A percentile compares a stretch with the other conserved stretches of the same genome.
These are phyloP conservation scores for Xylogone sp. DNA, from an alignment of 2,329 filamentous ascomycete genomes.

Conservation along the genomic window DNA sequence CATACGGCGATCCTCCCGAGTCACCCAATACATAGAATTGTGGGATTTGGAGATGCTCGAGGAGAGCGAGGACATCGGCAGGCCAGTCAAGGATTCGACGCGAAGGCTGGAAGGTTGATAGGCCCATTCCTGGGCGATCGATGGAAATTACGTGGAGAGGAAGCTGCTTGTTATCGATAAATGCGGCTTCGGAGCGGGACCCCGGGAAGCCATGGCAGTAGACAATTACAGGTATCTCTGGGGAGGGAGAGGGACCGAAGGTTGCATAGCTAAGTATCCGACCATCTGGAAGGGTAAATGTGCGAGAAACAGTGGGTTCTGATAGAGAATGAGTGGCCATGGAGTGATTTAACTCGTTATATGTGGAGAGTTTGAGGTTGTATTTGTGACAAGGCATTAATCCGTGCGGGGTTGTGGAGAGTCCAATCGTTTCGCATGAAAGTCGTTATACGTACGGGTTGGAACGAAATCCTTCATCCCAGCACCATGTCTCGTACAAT, in stretches of 20 bases:
- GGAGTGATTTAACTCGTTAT: constrained; percentile 1
- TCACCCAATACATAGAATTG: constrained; percentile 39
- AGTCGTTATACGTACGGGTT: too few relatives aligned
- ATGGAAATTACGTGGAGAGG: constrained; percentile 32
- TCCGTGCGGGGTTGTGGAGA: too few relatives aligned
- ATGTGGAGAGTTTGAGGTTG: too few relatives aligned
- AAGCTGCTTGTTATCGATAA: constrained; percentile 23
- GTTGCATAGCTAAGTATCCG: constrained; percentile 37
- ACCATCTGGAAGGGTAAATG: constrained; percentile 34
- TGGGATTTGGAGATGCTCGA: constrained; percentile 34
- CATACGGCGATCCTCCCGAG: constrained; percentile 43
- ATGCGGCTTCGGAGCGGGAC: constrained; percentile 34
- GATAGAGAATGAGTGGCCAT: neutral
- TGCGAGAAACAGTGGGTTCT: constrained; percentile 3
- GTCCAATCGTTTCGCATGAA: too few relatives aligned
- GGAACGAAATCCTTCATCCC: too few relatives aligned
- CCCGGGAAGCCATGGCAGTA: constrained; percentile 41
- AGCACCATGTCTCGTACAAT: too few relatives aligned
- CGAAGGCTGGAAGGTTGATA: constrained; percentile 32
- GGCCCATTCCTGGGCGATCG: constrained; percentile 40
- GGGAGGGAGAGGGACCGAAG: constrained; percentile 28
- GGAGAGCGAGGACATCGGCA: constrained; percentile 37
- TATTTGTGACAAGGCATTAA: too few relatives aligned
- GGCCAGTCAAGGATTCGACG: constrained; percentile 32
- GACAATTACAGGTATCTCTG: constrained; percentile 24